Percentiles rank a stretch among this genome's conserved stretches.
phyloP scores from a whole-genome alignment of 352 stramenopile species.

The Phytophthora tentaculata region DNA sequence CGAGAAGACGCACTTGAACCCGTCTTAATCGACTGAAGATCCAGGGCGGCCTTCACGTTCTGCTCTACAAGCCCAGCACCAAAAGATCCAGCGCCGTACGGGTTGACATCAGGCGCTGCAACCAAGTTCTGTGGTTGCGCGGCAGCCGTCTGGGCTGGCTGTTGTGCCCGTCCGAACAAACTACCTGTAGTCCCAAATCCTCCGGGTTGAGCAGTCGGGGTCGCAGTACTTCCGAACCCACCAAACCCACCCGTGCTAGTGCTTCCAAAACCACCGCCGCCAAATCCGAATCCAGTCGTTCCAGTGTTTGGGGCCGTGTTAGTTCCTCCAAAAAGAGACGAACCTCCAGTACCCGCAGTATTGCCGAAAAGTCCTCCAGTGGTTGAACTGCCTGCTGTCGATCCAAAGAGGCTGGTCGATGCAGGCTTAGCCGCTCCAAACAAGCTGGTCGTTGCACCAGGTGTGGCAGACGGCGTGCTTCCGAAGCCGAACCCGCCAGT shows the following conservation, averaged over 20 bases:
- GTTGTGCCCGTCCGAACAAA: constrained; percentile 45
- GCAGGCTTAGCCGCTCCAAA: constrained; percentile 52
- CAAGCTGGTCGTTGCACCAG: constrained; percentile 38
- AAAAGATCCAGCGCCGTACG: constrained; percentile 61
- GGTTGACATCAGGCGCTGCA: constrained; percentile 62
- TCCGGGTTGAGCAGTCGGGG: constrained; percentile 34
- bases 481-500: constrained; percentile 56
- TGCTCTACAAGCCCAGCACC: constrained; percentile 65
- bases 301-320: constrained; percentile 36
- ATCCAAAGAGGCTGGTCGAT: constrained; percentile 44
- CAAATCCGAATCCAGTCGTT: constrained; percentile 50
- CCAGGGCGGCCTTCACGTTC: constrained; percentile 67
- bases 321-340: constrained; percentile 48
- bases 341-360: constrained; percentile 32
- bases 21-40: constrained; percentile 64
- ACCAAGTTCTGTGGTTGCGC: constrained; percentile 58
- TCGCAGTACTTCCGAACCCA: constrained; percentile 44
- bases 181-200: constrained; percentile 41
- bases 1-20: constrained; percentile 55
- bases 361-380: constrained; percentile 44
- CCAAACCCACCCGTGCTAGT: constrained; percentile 50
- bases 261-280: constrained; percentile 43
- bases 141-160: constrained; percentile 33
- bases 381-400: constrained; percentile 31
- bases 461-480: constrained; percentile 29